phyloP scores from a whole-genome alignment of 1,284 basidiomycete species.

The Gomphus sp. region DNA sequence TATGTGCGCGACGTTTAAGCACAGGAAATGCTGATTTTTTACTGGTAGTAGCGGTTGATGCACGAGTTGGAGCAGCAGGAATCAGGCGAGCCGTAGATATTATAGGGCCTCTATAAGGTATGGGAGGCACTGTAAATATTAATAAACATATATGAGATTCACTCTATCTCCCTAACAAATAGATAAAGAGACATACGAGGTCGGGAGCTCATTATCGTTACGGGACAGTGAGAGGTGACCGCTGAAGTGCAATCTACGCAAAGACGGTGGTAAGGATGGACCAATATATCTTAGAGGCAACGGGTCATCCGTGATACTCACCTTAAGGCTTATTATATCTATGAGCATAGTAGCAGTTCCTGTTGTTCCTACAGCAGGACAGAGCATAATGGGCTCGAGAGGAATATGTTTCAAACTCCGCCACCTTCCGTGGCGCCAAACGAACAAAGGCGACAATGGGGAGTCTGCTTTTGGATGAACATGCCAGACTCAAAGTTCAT shows the following conservation, averaged over 20 bases:
- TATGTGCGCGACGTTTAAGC: conserved; percentile 7
- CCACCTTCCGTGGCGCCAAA: background rate
- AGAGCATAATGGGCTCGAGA: background rate
- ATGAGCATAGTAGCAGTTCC: background rate
- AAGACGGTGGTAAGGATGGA: background rate
- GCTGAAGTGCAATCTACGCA: background rate
- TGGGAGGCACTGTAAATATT: conserved; percentile 1
- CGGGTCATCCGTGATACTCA: background rate
- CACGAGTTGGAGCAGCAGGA: background rate
- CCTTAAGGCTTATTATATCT: background rate
- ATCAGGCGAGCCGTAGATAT: background rate
- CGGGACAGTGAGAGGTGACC: background rate
- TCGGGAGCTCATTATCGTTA: background rate
- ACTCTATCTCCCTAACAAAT: background rate
- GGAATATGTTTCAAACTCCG: conserved; percentile 6
- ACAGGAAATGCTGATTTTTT: background rate
- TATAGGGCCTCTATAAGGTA: background rate
- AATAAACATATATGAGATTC: background rate
- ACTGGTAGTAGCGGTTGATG: background rate
- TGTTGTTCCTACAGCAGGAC: conserved; percentile 1
- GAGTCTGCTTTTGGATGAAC: too few relatives aligned
- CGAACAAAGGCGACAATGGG: conserved; percentile 4
- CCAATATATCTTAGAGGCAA: conserved; percentile 2
- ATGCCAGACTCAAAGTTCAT: too few relatives aligned
- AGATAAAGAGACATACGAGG: background rate